phyloP scores from a whole-genome alignment of 768 basidiomycete species.

The Agaricus subrufescens region DNA sequence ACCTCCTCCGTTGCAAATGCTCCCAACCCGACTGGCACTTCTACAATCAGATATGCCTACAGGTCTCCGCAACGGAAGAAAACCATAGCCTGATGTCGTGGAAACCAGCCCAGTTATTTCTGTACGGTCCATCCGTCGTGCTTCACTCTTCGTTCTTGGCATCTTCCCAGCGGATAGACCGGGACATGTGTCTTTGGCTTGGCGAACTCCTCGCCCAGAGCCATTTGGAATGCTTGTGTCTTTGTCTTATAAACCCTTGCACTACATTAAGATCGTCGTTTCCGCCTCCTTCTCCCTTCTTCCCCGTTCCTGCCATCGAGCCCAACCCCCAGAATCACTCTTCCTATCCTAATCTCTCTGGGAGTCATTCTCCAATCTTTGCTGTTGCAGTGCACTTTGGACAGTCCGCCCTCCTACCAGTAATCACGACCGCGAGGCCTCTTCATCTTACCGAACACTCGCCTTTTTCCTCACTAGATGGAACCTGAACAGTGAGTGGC shows the following conservation, averaged over 20 bases:
- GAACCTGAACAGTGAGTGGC: too few relatives aligned
- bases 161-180: slow-evolving; percentile 10
- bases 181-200: slow-evolving; percentile 11
- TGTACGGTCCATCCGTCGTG: too few relatives aligned
- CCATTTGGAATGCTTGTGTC: slow-evolving; percentile 7
- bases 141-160: slow-evolving; percentile 8
- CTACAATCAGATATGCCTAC: neutral
- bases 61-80: neutral
- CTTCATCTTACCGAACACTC: too few relatives aligned
- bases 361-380: too few relatives aligned
- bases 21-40: neutral
- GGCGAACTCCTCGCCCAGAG: slow-evolving; percentile 9
- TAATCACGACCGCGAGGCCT: too few relatives aligned
- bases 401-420: too few relatives aligned
- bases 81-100: neutral
- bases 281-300: neutral
- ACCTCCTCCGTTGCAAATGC: too few relatives aligned
- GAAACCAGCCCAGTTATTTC: neutral
- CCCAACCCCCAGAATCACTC: neutral
- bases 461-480: too few relatives aligned
- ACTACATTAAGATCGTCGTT: neutral
- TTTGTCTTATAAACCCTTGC: slow-evolving; percentile 5
- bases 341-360: neutral
- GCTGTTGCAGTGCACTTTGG: too few relatives aligned
- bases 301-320: neutral